A percentile compares a stretch with the other conserved stretches of the same genome.
phyloP scores from a whole-genome alignment of 139 green algal genomes.

The Coccomyxa sp. region DNA sequence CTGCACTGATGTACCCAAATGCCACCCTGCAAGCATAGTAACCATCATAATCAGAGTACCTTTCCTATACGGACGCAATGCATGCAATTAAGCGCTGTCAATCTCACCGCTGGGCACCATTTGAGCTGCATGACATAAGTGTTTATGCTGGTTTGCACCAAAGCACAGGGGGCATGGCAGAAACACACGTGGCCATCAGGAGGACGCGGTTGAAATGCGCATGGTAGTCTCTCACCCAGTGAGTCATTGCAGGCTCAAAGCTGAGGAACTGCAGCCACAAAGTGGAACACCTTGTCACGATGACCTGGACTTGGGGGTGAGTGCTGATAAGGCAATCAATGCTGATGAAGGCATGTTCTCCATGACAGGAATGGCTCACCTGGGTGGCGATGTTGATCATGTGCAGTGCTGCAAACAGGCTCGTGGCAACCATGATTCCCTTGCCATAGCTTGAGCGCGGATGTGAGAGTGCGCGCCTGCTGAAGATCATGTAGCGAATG shows the following conservation, averaged over 20 bases:
- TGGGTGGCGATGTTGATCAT: background rate
- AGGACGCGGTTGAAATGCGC: background rate
- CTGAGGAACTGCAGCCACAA: background rate
- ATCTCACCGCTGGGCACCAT: background rate
- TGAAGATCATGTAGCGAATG: constrained; percentile 1
- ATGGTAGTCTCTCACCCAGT: background rate
- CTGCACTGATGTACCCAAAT: background rate
- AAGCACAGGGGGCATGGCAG: background rate
- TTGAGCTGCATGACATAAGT: background rate
- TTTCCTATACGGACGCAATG: background rate
- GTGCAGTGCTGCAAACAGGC: background rate
- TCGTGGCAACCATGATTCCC: background rate
- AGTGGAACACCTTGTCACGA: background rate
- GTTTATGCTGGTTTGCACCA: background rate
- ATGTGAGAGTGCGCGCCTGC: background rate
- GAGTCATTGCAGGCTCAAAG: background rate
- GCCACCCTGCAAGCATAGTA: background rate
- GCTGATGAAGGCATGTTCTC: too few relatives aligned
- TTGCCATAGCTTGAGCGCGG: background rate
- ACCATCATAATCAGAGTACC: background rate
- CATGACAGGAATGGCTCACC: background rate
- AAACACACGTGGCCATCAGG: background rate
- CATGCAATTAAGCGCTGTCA: background rate
- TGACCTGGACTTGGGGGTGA: background rate
- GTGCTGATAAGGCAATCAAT: too few relatives aligned